Percentiles rank a stretch among this genome's conserved stretches.
phyloP scores from a whole-genome alignment of 2,329 filamentous ascomycete species.

The Dichotomopilus funicola region DNA sequence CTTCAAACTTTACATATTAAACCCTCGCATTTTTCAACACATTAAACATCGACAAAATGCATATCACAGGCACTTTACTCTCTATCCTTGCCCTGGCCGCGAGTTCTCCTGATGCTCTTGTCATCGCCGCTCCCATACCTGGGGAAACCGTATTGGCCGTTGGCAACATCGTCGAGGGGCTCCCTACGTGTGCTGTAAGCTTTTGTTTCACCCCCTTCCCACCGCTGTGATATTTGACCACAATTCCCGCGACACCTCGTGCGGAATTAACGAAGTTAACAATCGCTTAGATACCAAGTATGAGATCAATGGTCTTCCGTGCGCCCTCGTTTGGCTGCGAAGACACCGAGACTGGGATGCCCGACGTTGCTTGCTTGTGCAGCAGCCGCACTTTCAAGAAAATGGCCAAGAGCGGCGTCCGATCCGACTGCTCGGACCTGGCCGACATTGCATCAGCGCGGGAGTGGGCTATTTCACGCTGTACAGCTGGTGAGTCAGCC shows the following conservation, averaged over 20 bases:
- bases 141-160: neutral
- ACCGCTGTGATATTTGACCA: no score
- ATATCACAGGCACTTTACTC: neutral
- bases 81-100: neutral
- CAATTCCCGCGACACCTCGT: no score
- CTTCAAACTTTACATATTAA: neutral
- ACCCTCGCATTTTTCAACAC: no score
- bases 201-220: no score
- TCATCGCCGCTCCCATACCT: neutral
- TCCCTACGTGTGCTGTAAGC: neutral
- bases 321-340: neutral
- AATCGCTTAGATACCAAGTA: neutral
- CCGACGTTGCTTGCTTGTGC: slow-evolving; percentile 4
- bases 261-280: no score
- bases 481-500: neutral
- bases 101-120: neutral
- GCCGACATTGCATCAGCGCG: neutral
- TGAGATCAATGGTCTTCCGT: neutral
- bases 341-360: neutral
- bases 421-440: neutral
- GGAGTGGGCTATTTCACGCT: neutral
- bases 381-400: neutral
- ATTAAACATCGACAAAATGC: no score
- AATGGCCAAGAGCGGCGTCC: neutral
- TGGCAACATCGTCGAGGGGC: neutral